Evolutionary conservation across 192 early-diverging fungal species (phyloP), one percentile per base, ranked within the genome.

Genomic region (Thamnidium elegans): DNA sequence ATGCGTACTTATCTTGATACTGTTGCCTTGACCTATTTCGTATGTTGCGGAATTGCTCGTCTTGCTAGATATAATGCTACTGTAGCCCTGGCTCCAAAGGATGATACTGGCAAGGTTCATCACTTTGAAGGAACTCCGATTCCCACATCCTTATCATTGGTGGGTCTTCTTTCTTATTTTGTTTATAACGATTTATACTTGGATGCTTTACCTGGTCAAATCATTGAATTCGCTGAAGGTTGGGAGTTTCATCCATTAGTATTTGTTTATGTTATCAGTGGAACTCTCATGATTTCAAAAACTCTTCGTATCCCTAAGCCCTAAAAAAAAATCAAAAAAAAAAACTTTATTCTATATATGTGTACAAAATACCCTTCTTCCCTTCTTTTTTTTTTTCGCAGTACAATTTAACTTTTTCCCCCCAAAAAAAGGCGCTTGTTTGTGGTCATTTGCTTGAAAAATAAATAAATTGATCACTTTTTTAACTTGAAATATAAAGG

Each of bases 91-190:
- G 46, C 87, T 60, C 87, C 89, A 15, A 89, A 87, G 34, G 93
- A 93, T 50, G 53, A 46, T n/a, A 78, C 77, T 9, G 93, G 93
- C 42, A 94, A 95, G 62, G 80, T 93, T 42, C 63, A 73, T 31
- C 90, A 90, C 66, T 96, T 94, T 77, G 91, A 96, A 70, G 94
- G 94, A 31, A 92, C 92, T 7, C 94, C 94, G 6, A 95, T 96
- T 50, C 94, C 93, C 1, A 90, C 90, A 1, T 85, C 88, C 7
- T 62, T 95, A 47, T 69, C 72, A 0, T 80, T 95, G 53, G 85
- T 92, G 0, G 87, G 74, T 23, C 48, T 88, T 1, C 67, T 92
- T 44, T 84, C 90, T 1, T 88, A 87, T 64, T 74, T 87, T 36
- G 67, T 89, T 3, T 73, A 70, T 31, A 47, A 64, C 4, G 64